These are phyloP conservation scores for Chenopodium formosanum DNA, from an alignment of 148 eudicot species.

Conservation along the genomic window DNA sequence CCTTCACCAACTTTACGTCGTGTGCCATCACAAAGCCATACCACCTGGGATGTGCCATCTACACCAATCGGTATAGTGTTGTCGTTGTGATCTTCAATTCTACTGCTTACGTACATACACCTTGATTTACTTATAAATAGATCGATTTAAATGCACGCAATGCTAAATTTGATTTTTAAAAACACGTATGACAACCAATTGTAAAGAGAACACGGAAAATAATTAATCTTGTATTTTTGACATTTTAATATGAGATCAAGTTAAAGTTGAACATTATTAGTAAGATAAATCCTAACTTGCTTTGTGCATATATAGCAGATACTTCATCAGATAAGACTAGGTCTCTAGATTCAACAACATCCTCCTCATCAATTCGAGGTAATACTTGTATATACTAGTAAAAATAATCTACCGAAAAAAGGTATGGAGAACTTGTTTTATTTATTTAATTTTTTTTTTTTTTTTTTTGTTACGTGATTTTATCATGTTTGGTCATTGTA, in stretches of 20 bases:
- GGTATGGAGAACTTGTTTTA: no score
- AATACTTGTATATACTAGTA: not conserved
- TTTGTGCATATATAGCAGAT: not conserved
- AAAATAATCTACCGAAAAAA: no score
- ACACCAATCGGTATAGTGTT: not conserved
- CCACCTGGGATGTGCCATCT: not conserved
- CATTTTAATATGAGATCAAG: no score
- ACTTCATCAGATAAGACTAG: not conserved
- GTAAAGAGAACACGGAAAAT: no score
- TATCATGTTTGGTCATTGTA: not conserved
- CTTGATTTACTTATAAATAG: no score
- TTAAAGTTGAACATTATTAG: no score
- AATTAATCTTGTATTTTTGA: no score
- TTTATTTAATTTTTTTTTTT: no score
- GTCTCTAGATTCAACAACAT: not conserved
- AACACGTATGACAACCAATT: no score
- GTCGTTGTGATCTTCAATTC: not conserved
- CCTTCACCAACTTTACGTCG: not conserved
- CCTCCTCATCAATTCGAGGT: not conserved
- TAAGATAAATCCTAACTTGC: not conserved
- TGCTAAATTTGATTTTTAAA: no score
- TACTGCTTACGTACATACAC: not conserved
- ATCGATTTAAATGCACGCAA: no score
- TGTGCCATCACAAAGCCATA: not conserved
- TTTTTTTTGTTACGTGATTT: not conserved